These are phyloP conservation scores for Athelia sp. DNA, from an alignment of 1,284 basidiomycete species.

Conservation along the genomic window DNA sequence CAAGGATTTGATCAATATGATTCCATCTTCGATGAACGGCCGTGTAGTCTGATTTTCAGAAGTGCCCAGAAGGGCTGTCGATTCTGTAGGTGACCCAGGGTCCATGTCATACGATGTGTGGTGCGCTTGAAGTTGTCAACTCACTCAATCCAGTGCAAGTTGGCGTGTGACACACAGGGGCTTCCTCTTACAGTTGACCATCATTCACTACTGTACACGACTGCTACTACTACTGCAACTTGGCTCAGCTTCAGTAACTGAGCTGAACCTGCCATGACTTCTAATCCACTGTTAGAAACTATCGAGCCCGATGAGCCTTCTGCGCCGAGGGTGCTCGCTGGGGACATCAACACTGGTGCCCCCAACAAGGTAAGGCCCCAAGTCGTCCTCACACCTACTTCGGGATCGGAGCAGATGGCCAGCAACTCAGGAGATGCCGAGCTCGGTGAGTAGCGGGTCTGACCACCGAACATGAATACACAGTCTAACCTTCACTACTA, in stretches of 20 bases:
- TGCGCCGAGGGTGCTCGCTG: constrained; percentile 21
- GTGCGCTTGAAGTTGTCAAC: too few relatives aligned
- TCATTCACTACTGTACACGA: too few relatives aligned
- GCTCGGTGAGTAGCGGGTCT: constrained; percentile 43
- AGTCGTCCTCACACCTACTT: constrained; percentile 54
- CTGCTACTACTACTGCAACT: too few relatives aligned
- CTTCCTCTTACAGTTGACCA: too few relatives aligned
- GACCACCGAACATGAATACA: background rate
- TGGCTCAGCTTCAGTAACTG: too few relatives aligned
- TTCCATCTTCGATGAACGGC: background rate
- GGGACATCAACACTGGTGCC: constrained; percentile 33
- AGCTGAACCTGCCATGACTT: constrained; percentile 39
- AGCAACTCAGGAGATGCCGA: constrained; percentile 61
- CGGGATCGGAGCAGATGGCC: constrained; percentile 38
- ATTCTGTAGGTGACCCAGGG: background rate
- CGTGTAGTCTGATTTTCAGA: background rate
- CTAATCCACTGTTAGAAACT: constrained; percentile 54
- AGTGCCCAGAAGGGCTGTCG: background rate
- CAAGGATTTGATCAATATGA: background rate
- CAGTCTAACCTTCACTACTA: constrained; percentile 19
- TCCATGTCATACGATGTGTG: too few relatives aligned
- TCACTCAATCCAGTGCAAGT: too few relatives aligned
- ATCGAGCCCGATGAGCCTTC: constrained; percentile 69
- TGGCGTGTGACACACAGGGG: too few relatives aligned
- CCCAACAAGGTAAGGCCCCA: constrained; percentile 29